Percentiles rank a stretch among this genome's conserved stretches.
Evolutionary conservation across 805 yeast genomes (phyloP).

Genomic region (Yarrowia alimentaria): DNA sequence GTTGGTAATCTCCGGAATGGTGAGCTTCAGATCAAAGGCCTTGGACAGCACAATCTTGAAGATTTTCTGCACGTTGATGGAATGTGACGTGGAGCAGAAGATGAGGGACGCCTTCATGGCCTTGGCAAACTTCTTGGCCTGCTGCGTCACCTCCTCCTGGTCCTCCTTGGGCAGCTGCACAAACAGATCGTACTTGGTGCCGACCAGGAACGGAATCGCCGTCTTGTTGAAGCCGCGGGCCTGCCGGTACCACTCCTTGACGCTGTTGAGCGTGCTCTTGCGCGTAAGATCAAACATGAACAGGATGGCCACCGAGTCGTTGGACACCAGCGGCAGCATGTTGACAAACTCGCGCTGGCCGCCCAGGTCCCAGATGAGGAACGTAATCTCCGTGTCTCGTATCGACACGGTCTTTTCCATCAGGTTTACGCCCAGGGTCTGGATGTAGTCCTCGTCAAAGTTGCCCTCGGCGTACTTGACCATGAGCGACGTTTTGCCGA

Average conservation of each 20-base stretch:
- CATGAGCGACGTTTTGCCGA: slow-evolving; percentile 95
- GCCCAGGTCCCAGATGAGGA: slow-evolving; percentile 93
- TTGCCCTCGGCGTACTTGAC: slow-evolving; percentile 95
- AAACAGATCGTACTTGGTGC: slow-evolving; percentile 89
- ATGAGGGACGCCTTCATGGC: slow-evolving; percentile 84
- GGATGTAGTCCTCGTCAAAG: slow-evolving; percentile 87
- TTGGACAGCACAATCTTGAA: slow-evolving; percentile 87
- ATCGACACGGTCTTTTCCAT: slow-evolving; percentile 86
- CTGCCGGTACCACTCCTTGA: slow-evolving; percentile 93
- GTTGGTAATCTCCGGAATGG: slow-evolving; percentile 76
- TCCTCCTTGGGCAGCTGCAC: slow-evolving; percentile 74
- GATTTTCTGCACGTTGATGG: slow-evolving; percentile 89
- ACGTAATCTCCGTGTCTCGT: slow-evolving; percentile 81
- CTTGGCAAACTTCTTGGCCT: slow-evolving; percentile 77
- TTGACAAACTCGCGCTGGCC: slow-evolving; percentile 94
- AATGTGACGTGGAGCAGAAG: slow-evolving; percentile 87
- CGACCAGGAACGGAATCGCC: slow-evolving; percentile 87
- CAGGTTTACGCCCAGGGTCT: slow-evolving; percentile 91
- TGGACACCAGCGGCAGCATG: slow-evolving; percentile 89
- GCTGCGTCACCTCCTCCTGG: slow-evolving; percentile 78
- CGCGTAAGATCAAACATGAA: slow-evolving; percentile 89
- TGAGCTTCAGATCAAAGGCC: slow-evolving; percentile 80
- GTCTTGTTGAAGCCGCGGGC: slow-evolving; percentile 85
- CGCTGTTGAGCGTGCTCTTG: slow-evolving; percentile 77
- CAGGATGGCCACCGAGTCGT: slow-evolving; percentile 87